Base-by-base conservation (phyloP, 1,139 yeast species). In the Candida dubliniensis region DNA sequence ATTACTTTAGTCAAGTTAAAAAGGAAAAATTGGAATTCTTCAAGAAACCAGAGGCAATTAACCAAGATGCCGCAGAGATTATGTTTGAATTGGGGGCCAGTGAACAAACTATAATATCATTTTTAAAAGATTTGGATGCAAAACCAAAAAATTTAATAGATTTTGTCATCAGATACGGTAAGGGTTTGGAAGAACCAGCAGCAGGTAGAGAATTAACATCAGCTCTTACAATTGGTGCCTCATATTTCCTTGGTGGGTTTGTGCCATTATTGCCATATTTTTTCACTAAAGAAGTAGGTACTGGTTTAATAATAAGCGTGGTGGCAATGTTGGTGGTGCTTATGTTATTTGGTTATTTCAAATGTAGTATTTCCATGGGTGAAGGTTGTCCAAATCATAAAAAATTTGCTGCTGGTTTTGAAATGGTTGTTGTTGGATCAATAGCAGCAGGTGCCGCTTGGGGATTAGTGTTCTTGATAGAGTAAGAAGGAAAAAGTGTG, bases 381-480 rank as follows among this genome's bases (percentile, higher is more conserved):
- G 82, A 80, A 33, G 91, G 84, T 50, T 81, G 89, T 57, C 77
- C 88, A 12, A 64, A 64, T 8, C 58, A 61, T 48, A 82, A 81
- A 57, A 87, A 88, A 58, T 68, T 86, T 5, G 67, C 71, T 39
- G 96, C 90, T 63, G 98, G 98, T 42, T 45, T 86, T 35, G 96
- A 90, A 66, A 93, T 93, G 98, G 84, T 90, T 45, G 69, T 86
- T 15, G 91, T 89, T 42, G 99, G 99, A 36, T 95, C 97, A 13
- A 69, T 87, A 30, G 99, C 99, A 24, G 99, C 99, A 4, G 96
- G 96, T 7, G 88, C 96, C 24, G 98, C 99, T 15, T 93, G 96
- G 96, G 82, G 82, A 38, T 78, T 91, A 61, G 98, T 93, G 37
- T 85, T 83, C 60, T 67, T 84, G 51, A 83, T 90, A 51, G 96